These are phyloP conservation scores for Umbelopsis sp. DNA, from an alignment of 371 early-diverging fungal species.

Conservation along the genomic window DNA sequence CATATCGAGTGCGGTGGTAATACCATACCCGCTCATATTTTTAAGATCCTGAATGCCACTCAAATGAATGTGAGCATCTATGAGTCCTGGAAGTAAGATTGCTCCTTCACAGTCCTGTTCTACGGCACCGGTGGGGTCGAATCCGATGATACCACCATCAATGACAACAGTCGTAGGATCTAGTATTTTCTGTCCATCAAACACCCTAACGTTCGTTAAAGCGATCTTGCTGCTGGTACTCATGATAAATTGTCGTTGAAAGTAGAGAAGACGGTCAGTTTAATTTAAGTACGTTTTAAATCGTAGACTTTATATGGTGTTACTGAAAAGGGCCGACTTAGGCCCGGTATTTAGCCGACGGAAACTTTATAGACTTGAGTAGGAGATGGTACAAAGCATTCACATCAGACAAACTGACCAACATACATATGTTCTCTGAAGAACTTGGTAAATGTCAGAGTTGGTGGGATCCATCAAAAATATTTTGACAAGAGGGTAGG, in stretches of 20 bases:
- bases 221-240: not conserved
- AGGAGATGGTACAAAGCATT: too few relatives aligned
- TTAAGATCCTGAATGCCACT: not conserved
- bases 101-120: constrained; percentile 2
- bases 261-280: too few relatives aligned
- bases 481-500: too few relatives aligned
- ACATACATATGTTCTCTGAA: too few relatives aligned
- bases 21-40: not conserved
- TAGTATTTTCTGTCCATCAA: constrained; percentile 3
- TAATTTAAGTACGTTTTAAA: too few relatives aligned
- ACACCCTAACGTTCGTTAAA: constrained; percentile 9
- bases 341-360: too few relatives aligned
- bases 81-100: constrained; percentile 13
- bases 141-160: constrained; percentile 2
- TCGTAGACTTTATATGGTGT: too few relatives aligned
- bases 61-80: constrained; percentile 18
- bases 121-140: not conserved
- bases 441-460: too few relatives aligned
- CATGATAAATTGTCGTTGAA: not conserved
- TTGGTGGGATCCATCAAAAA: too few relatives aligned
- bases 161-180: constrained; percentile 12
- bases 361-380: too few relatives aligned
- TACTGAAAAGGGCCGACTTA: too few relatives aligned
- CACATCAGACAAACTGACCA: too few relatives aligned
- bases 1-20: constrained; percentile 18